Base-by-base conservation (phyloP, 352 stramenopile genomes). In the Pythium dissotocum region DNA sequence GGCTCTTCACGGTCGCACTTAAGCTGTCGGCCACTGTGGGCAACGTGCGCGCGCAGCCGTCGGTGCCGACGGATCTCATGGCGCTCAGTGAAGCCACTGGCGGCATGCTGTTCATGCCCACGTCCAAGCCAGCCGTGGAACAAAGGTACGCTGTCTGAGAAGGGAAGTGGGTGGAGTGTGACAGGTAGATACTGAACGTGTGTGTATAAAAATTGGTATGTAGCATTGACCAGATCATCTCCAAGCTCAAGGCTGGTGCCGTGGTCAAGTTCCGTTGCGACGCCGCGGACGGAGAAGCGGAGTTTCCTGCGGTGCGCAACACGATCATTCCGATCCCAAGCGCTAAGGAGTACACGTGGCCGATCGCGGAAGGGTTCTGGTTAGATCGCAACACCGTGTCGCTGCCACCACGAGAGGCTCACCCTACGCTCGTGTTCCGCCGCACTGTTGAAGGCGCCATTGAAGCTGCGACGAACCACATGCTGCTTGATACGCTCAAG, bases 401-500 rank as follows among this genome's bases (percentile, higher is more conserved):
- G n/a, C 51, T 96, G 40, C 85, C 82, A 0, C 80, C 85, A 14
- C 77, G 88, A 1, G 87, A 95, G 35, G 87, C 88, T 4, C 88
- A 96, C 38, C 88, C 88, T 1, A 87, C 77, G 44, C 70, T 96
- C 8, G 77, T 90, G 52, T 95, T 81, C 58, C 77, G 75, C 0
- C 73, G 88, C 16, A 89, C 82, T 1, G 83, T 92, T 4, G 88
- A 96, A 64, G 83, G 80, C 18, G 85, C 85, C 1, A 91, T 94
- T 13, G 88, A 96, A 60, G 82, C 80, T 4, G 88, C 87, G 8
- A 95, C 86, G 26, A 95, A 88, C 70, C 85, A 93, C 65, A 95
- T 96, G 86, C 69, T 95, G 40, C 69, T 96, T 7, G 88, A 96
- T 65, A 95, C 85, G 44, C 83, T 96, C 63, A 94, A 94, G 70